Evolutionary conservation across 345 rosid genomes (phyloP).

Genomic region (Euclidium syriacum): DNA sequence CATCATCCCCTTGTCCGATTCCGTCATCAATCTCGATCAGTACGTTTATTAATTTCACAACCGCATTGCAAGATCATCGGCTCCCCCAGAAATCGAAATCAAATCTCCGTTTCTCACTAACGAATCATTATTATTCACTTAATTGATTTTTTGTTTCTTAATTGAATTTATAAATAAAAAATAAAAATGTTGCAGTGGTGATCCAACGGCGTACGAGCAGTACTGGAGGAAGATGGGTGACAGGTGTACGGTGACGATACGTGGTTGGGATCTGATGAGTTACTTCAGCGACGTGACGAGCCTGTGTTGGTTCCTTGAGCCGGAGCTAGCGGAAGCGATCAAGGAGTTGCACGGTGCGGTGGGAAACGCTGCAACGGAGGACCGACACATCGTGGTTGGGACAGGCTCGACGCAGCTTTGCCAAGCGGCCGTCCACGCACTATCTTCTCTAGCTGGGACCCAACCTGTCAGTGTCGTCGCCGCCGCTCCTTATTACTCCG

Average conservation of each 20-base stretch:
- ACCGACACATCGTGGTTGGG: conserved; percentile 59
- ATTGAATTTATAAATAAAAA: not conserved
- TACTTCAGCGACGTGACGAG: conserved; percentile 55
- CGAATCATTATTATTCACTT: too few relatives aligned
- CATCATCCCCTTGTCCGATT: conserved; percentile 17
- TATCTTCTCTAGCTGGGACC: conserved; percentile 37
- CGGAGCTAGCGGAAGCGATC: conserved; percentile 57
- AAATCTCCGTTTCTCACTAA: conserved; percentile 11
- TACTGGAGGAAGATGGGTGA: conserved; percentile 69
- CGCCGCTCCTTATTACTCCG: conserved; percentile 92
- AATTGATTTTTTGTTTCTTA: too few relatives aligned
- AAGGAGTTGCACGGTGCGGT: conserved; percentile 50
- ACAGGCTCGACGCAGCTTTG: conserved; percentile 83
- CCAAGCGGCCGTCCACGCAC: conserved; percentile 74
- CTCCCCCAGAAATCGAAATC: not conserved
- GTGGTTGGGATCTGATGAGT: conserved; percentile 72
- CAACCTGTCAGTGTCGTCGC: conserved; percentile 68
- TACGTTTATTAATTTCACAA: conserved; percentile 2
- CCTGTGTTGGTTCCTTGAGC: conserved; percentile 78
- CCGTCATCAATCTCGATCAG: conserved; percentile 29
- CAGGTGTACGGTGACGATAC: conserved; percentile 54
- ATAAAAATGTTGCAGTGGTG: conserved; percentile 52
- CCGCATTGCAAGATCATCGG: conserved; percentile 22
- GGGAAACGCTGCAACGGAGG: conserved; percentile 59
- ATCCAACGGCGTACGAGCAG: conserved; percentile 71